Evolutionary conservation across 768 basidiomycete genomes (phyloP).

Genomic region (Lenzites betulinus): DNA sequence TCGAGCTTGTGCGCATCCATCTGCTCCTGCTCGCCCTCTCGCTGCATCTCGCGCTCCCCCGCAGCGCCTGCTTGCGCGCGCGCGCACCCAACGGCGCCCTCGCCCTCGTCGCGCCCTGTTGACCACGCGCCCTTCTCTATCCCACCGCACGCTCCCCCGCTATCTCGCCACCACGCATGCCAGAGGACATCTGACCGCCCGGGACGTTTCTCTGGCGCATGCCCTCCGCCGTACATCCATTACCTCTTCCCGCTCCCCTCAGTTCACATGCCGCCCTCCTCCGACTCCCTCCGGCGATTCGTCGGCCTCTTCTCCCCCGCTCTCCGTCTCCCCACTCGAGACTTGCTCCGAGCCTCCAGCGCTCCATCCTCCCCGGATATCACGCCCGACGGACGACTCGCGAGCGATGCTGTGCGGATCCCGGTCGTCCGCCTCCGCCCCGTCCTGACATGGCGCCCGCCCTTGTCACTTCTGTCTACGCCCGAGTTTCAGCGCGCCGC

Average conservation of each 20-base stretch:
- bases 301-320: conserved; percentile 6
- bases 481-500: conserved; percentile 4
- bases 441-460: not conserved
- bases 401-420: not conserved
- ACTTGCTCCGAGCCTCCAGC: not conserved
- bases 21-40: too few relatives aligned
- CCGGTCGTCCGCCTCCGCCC: not conserved
- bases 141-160: not conserved
- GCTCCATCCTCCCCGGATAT: not conserved
- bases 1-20: too few relatives aligned
- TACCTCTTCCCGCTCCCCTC: not conserved
- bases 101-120: too few relatives aligned
- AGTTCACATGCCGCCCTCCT: conserved; percentile 6
- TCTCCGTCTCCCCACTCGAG: not conserved
- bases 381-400: not conserved
- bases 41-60: too few relatives aligned
- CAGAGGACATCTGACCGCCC: conserved; percentile 7
- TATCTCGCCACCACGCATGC: not conserved
- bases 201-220: not conserved
- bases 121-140: not conserved
- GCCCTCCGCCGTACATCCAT: not conserved
- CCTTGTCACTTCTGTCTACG: not conserved
- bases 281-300: not conserved
- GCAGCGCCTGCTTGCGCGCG: too few relatives aligned
- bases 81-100: too few relatives aligned